These are phyloP conservation scores for Fusarium burgessii DNA, from an alignment of 2,329 filamentous ascomycete genomes.

Conservation along the genomic window DNA sequence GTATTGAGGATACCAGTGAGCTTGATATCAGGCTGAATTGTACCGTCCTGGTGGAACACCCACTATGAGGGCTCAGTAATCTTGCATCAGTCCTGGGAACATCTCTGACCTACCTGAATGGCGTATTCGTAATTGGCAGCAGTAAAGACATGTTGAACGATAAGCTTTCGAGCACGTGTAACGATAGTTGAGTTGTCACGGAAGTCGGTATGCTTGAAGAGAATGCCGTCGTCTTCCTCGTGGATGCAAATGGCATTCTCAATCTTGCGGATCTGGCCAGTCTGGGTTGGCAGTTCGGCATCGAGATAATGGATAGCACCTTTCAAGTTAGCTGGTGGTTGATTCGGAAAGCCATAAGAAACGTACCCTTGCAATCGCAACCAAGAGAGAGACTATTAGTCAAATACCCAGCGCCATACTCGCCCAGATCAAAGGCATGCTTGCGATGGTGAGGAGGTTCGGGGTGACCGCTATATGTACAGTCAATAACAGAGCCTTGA, in stretches of 20 bases:
- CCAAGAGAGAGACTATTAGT: constrained; percentile 81
- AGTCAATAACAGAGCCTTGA: neutral
- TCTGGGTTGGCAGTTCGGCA: constrained; percentile 82
- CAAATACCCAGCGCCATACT: constrained; percentile 87
- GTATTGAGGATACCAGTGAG: constrained; percentile 94
- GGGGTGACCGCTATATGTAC: constrained; percentile 69
- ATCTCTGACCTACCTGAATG: neutral
- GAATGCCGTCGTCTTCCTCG: constrained; percentile 90
- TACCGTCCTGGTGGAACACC: constrained; percentile 89
- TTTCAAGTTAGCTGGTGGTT: neutral
- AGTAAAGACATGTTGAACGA: constrained; percentile 93
- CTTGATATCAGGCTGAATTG: constrained; percentile 90
- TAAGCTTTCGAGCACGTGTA: constrained; percentile 85
- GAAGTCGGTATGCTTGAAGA: constrained; percentile 97
- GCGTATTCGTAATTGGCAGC: constrained; percentile 95
- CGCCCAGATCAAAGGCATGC: constrained; percentile 83
- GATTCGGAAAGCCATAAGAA: rapidly evolving
- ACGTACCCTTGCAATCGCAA: constrained; percentile 86
- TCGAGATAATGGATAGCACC: constrained; percentile 85
- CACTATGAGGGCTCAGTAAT: constrained; percentile 59
- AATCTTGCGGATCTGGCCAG: constrained; percentile 79
- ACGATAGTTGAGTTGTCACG: constrained; percentile 88
- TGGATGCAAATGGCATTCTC: constrained; percentile 97
- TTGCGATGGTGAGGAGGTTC: constrained; percentile 85
- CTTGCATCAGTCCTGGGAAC: rapidly evolving